phyloP scores from a whole-genome alignment of 148 eudicot species.

The Heliamphora exappendiculata region DNA sequence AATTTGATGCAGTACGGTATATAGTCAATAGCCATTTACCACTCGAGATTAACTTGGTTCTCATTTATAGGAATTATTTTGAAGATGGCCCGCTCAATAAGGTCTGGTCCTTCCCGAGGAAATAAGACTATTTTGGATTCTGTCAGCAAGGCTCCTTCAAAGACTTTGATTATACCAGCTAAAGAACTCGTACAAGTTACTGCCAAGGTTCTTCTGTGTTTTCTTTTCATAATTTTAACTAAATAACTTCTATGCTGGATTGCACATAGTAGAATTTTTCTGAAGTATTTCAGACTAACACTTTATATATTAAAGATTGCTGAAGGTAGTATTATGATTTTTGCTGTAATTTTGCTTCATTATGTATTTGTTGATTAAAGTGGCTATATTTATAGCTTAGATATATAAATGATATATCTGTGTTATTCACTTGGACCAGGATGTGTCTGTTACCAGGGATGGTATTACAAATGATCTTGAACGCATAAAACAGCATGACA shows the following conservation, averaged over 20 bases:
- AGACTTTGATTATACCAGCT: constrained; percentile 66
- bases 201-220: constrained; percentile 56
- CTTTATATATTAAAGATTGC: neutral
- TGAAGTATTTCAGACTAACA: neutral
- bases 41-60: constrained; percentile 6
- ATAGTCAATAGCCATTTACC: neutral
- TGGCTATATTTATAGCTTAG: neutral
- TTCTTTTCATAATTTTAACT: neutral
- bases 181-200: constrained; percentile 78
- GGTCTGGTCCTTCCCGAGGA: constrained; percentile 47
- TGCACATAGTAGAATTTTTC: neutral
- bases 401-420: neutral
- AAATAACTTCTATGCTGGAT: neutral
- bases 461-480: constrained; percentile 54
- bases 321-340: neutral
- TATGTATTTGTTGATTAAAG: constrained; percentile 3
- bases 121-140: constrained; percentile 44
- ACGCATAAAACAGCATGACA: constrained; percentile 53
- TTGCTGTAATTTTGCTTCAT: neutral
- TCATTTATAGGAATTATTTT: constrained; percentile 56
- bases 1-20: neutral
- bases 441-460: constrained; percentile 60
- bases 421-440: constrained; percentile 38
- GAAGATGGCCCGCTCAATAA: constrained; percentile 76
- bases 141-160: constrained; percentile 52